Percentiles rank a stretch among this genome's conserved stretches.
These are phyloP conservation scores for Populus simonii DNA, from an alignment of 345 rosid genomes.

Conservation along the genomic window DNA sequence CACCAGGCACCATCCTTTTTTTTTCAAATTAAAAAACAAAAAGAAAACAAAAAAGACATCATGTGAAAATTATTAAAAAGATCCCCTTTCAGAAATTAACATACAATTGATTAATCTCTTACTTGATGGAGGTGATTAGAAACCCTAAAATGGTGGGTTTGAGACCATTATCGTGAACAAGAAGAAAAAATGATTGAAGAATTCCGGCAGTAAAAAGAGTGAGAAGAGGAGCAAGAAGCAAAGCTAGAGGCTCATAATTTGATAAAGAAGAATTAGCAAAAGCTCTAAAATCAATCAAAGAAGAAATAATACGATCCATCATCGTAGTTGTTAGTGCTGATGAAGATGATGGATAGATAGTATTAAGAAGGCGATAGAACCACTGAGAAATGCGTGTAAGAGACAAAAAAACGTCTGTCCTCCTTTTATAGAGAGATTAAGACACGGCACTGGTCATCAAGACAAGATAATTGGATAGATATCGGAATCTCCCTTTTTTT, in stretches of 20 bases:
- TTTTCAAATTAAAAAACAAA: neutral
- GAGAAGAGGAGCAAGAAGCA: conserved; percentile 60
- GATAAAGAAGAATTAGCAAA: conserved; percentile 59
- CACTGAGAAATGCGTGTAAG: neutral
- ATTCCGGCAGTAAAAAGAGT: conserved; percentile 56
- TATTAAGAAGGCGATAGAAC: neutral
- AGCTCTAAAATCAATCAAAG: conserved; percentile 37
- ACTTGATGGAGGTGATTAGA: conserved; percentile 66
- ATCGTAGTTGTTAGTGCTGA: neutral
- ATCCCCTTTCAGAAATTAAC: neutral
- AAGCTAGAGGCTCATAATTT: conserved; percentile 63
- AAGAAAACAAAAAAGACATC: neutral
- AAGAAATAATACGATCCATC: neutral
- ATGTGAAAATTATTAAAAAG: neutral
- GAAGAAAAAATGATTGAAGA: conserved; percentile 43
- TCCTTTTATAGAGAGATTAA: too few species aligned
- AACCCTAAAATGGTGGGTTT: conserved; percentile 49
- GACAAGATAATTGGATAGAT: too few species aligned
- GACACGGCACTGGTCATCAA: too few species aligned
- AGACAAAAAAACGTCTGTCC: neutral
- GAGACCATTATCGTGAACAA: conserved; percentile 59
- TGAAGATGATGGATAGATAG: neutral
- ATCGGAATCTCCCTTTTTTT: too few species aligned
- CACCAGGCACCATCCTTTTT: conserved; percentile 75
- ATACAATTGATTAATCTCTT: neutral